Conservation (phyloP, 225 moss, liverwort and hornwort species). For the Thuidium tamariscinum region DNA sequence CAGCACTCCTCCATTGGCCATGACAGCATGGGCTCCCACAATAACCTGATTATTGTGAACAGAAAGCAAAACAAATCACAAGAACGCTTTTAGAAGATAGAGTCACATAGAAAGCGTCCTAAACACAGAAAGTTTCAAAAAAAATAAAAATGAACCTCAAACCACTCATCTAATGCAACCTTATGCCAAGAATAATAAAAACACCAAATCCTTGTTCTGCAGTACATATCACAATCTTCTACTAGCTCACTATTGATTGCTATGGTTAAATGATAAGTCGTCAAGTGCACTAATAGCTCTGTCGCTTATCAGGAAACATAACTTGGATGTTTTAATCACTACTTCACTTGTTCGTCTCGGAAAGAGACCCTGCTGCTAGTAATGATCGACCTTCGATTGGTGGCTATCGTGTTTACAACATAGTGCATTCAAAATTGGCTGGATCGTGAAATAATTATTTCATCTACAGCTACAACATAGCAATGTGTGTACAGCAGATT, state of each 20-base stretch:
- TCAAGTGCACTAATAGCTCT: background rate
- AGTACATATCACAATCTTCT: background rate
- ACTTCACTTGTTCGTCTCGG: background rate
- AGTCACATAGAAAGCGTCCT: background rate
- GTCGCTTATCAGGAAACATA: background rate
- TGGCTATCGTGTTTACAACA: background rate
- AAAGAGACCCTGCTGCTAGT: background rate
- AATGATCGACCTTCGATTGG: background rate
- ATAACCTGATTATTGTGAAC: conserved; percentile 44
- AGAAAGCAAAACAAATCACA: background rate
- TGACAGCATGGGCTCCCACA: conserved; percentile 96
- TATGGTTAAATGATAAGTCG: background rate
- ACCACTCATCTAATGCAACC: background rate
- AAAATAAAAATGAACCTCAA: background rate
- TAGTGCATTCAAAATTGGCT: background rate
- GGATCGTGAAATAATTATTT: background rate
- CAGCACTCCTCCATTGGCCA: conserved; percentile 98
- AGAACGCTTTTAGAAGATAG: background rate
- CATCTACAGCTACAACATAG: background rate
- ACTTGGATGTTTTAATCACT: background rate
- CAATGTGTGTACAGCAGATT: background rate
- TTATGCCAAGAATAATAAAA: background rate
- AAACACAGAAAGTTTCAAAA: too few relatives aligned
- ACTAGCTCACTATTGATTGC: background rate
- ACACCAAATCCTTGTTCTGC: background rate